Evolutionary conservation across 768 basidiomycete species (phyloP), one percentile per base, ranked within the genome.

Genomic region (Lyophyllum semitale): DNA sequence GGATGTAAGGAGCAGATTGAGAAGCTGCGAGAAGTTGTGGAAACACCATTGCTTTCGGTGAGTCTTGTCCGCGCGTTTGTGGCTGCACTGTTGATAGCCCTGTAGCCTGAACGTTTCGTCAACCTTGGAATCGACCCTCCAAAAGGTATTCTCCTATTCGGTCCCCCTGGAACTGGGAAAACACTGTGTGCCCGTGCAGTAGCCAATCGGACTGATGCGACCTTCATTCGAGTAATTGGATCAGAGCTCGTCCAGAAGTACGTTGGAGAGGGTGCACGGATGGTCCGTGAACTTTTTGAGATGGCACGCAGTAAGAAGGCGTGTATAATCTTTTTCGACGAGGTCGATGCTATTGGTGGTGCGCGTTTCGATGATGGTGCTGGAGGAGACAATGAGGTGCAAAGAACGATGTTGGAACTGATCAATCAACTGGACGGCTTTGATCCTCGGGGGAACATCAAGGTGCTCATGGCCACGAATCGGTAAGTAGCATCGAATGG

Each of bases 181-280:
- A 99, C 97, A 0, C 86, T 99, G 1, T 98, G 96, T 68, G 97
- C 97, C 0, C 88, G 97, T 62, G 97, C 97, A 12, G 97, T 99
- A 1, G 97, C 97, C 29, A 99, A 98, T 71, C 85, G 97, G 48
- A 98, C 97, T 49, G 97, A 98, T 71, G 96, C 95, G 20, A 98
- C 97, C 0, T 99, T 99, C 69, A 99, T 99, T 68, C 91, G 97
- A 63, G 97, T 99, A 51, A 98, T 98, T 67, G 97, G 97, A 13
- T 98, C 96, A 12, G 97, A 99, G 71, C 81, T 99, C 15, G 97
- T 99, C n/a, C 97, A 99, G 73, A 99, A 99, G 71, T 99, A 99
- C 69, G 97, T 99, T 47, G 97, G 97, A 44, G 97, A 99, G 73
- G 97, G 97, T 57, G 97, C 97, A 7, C 82, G 97, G 55, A 98